These are phyloP conservation scores for Fusarium musae DNA, from an alignment of 2,329 filamentous ascomycete genomes.

Conservation along the genomic window DNA sequence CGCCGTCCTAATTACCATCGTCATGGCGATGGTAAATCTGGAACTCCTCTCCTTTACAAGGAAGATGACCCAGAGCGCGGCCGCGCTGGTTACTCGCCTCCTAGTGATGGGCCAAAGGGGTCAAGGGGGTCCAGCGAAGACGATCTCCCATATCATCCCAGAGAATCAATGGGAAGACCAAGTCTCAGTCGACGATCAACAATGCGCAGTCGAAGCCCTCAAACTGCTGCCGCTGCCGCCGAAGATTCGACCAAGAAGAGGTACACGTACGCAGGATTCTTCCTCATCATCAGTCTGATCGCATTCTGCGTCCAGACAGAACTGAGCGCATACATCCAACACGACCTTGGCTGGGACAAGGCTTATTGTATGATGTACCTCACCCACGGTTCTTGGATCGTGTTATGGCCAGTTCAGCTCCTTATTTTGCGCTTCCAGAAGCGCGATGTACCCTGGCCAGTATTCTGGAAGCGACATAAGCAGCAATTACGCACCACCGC, in stretches of 20 bases:
- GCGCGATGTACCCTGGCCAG: constrained; percentile 79
- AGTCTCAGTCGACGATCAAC: constrained; percentile 64
- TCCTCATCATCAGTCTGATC: constrained; percentile 83
- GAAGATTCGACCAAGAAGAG: constrained; percentile 72
- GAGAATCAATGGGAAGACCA: constrained; percentile 42
- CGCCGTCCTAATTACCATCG: constrained; percentile 59
- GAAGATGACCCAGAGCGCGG: constrained; percentile 47
- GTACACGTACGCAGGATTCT: constrained; percentile 88
- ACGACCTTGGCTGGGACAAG: constrained; percentile 93
- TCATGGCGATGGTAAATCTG: constrained; percentile 58
- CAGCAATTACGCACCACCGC: constrained; percentile 64
- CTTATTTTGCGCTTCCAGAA: constrained; percentile 83
- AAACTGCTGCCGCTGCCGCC: constrained; percentile 52
- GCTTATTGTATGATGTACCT: constrained; percentile 99
- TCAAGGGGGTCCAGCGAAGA: constrained; percentile 40
- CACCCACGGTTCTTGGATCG: constrained; percentile 92
- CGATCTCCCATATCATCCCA: constrained; percentile 39
- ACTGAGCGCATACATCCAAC: constrained; percentile 93
- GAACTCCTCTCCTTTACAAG: constrained; percentile 55
- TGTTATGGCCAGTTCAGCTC: constrained; percentile 90
- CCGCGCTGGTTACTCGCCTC: constrained; percentile 31
- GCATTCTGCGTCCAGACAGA: constrained; percentile 96
- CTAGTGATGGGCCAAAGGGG: constrained; percentile 22
- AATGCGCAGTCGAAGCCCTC: constrained; percentile 82
- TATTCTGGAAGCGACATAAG: constrained; percentile 80